Evolutionary conservation across 257 asterid species (phyloP).

Genomic region (Capsicum pubescens): DNA sequence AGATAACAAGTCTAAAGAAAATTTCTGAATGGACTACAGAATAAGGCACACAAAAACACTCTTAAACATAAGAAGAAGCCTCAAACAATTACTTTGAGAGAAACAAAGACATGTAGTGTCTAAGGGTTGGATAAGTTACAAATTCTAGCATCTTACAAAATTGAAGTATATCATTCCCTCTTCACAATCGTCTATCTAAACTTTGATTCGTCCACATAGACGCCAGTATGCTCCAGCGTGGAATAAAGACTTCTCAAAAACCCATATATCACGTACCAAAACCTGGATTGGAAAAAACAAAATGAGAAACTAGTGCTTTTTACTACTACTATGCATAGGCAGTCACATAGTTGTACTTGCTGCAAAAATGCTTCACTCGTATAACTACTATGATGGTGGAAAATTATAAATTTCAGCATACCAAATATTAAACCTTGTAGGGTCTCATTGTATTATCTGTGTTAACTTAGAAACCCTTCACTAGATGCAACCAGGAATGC

Average conservation of each 20-base stretch:
- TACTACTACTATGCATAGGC: background rate
- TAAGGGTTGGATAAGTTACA: slow-evolving; percentile 2
- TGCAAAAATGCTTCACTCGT: background rate
- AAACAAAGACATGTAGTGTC: slow-evolving; percentile 9
- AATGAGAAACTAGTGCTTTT: slow-evolving; percentile 15
- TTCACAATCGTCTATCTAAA: slow-evolving; percentile 35
- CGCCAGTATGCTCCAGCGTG: slow-evolving; percentile 87
- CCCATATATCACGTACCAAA: slow-evolving; percentile 94
- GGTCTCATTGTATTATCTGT: background rate
- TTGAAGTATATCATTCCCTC: slow-evolving; percentile 16
- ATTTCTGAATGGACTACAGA: background rate
- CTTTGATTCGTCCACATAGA: slow-evolving; percentile 88
- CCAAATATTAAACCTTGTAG: background rate
- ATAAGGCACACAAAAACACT: background rate
- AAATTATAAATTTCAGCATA: background rate
- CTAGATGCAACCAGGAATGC: slow-evolving; percentile 16
- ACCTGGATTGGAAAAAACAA: slow-evolving; percentile 49
- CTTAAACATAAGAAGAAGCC: background rate
- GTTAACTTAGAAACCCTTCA: background rate
- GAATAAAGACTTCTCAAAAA: slow-evolving; percentile 90
- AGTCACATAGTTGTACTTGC: slow-evolving; percentile 1
- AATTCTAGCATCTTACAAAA: slow-evolving; percentile 24
- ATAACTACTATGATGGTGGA: slow-evolving; percentile 19
- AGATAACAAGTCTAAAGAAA: background rate
- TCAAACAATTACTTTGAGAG: slow-evolving; percentile 1